phyloP scores from a whole-genome alignment of 768 basidiomycete genomes.

The Russula lepida region DNA sequence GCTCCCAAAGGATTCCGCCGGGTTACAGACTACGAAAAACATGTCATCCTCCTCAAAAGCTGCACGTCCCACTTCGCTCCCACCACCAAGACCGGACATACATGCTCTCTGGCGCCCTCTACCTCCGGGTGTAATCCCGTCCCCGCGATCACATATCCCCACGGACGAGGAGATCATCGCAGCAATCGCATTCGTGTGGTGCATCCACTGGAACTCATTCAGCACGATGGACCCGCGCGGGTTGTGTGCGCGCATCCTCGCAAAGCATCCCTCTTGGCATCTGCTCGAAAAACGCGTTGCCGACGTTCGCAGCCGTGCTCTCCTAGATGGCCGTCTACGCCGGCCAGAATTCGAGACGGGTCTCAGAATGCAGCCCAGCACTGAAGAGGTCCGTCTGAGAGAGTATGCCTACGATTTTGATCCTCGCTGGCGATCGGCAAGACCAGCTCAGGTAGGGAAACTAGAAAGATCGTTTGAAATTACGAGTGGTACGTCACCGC shows the following conservation, averaged over 20 bases:
- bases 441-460: constrained; percentile 1
- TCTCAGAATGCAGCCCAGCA: constrained; percentile 12
- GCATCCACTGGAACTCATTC: constrained; percentile 19
- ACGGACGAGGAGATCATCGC: constrained; percentile 14
- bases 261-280: constrained; percentile 4
- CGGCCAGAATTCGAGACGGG: constrained; percentile 8
- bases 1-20: neutral
- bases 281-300: constrained; percentile 13
- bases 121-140: constrained; percentile 10
- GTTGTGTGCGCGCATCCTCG: constrained; percentile 10
- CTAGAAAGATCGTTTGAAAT: constrained; percentile 11
- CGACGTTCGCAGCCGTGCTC: constrained; percentile 2
- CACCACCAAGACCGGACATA: neutral
- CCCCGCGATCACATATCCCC: constrained; percentile 13
- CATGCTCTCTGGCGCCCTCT: constrained; percentile 11
- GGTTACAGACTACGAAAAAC: neutral
- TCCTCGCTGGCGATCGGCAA: constrained; percentile 8
- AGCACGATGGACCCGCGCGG: constrained; percentile 14
- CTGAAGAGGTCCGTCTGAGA: constrained; percentile 7
- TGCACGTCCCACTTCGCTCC: neutral
- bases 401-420: constrained; percentile 14
- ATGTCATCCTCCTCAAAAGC: neutral
- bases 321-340: constrained; percentile 14
- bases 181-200: constrained; percentile 15
- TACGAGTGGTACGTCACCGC: constrained; percentile 8